Evolutionary conservation across 495 filamentous ascomycete genomes (phyloP), one percentile per base, ranked within the genome.

Genomic region (Aspergillus coremiiformis): DNA sequence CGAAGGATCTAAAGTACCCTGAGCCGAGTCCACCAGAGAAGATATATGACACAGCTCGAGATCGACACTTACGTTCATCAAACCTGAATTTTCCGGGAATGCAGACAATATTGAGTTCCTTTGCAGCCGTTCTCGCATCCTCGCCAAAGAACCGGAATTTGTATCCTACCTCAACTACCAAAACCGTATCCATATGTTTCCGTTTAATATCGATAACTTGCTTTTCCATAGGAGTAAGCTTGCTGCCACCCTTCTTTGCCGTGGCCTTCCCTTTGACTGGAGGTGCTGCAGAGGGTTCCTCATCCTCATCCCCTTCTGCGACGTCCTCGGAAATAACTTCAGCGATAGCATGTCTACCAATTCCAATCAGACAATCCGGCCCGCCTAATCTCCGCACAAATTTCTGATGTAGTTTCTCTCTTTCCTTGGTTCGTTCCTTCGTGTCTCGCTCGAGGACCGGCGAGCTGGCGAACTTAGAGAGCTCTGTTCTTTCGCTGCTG

Each of bases 111-210:
- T 86, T 86, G 52, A 99, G 72, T 63, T 92, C 90, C 63, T 93
- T 95, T 5, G 90, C 86, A 14, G 93, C 94, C 49, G 83, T 79
- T 50, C 90, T 79, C 5, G 93, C 93, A 74, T 99, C 93, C 61
- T 96, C 92, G n/a, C 94, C 93, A 60, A 95, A 95, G 73, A 99
- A 96, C 37, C 84, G 81, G 72, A 93, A 99, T 66, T 99, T 99
- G 66, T 99, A 99, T 23, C 93, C 93, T 5, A 99, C 93, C 61
- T 99, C 90, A 17, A 96, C 81, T 3, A 96, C 82, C 33, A 99
- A 68, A 8, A 97, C 51, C 0, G 91, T 92, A 59, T 96, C 91
- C 75, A 90, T 84, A 64, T 97, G 80, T 55, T 91, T 88, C 49
- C 82, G 78, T 71, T 98, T 98, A 59, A 98, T 95, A 17, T 96